Percentiles rank a stretch among this genome's conserved stretches.
These are phyloP conservation scores for Trichoderma sp. DNA, from an alignment of 2,329 filamentous ascomycete species.

Conservation along the genomic window DNA sequence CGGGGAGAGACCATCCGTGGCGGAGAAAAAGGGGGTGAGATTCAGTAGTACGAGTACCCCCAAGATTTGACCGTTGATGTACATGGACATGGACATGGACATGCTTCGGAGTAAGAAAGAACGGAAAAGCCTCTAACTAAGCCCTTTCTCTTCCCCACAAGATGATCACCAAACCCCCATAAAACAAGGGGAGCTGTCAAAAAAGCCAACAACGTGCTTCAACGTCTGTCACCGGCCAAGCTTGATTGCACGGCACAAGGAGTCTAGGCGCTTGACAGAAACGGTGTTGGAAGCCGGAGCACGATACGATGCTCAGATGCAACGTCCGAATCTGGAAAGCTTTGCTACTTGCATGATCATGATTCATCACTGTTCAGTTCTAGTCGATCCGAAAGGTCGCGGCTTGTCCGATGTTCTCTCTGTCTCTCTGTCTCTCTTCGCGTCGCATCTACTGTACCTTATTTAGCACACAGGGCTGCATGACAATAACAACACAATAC, in stretches of 20 bases:
- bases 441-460: neutral
- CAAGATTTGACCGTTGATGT: neutral
- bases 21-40: neutral
- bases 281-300: neutral
- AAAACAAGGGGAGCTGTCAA: neutral
- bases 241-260: constrained; percentile 1
- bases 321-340: neutral
- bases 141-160: neutral
- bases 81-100: neutral
- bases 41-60: neutral
- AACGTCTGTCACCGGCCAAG: neutral
- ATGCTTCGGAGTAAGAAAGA: neutral
- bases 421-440: neutral
- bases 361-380: neutral
- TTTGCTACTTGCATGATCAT: neutral
- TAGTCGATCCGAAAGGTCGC: neutral
- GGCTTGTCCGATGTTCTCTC: neutral
- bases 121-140: neutral
- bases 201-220: neutral
- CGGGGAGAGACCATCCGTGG: neutral
- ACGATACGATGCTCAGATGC: neutral
- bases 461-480: neutral
- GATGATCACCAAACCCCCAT: constrained; percentile 5
- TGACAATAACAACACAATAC: constrained; percentile 16
- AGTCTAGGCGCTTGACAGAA: neutral